phyloP scores from a whole-genome alignment of 768 basidiomycete genomes.

The Trametes punicea region DNA sequence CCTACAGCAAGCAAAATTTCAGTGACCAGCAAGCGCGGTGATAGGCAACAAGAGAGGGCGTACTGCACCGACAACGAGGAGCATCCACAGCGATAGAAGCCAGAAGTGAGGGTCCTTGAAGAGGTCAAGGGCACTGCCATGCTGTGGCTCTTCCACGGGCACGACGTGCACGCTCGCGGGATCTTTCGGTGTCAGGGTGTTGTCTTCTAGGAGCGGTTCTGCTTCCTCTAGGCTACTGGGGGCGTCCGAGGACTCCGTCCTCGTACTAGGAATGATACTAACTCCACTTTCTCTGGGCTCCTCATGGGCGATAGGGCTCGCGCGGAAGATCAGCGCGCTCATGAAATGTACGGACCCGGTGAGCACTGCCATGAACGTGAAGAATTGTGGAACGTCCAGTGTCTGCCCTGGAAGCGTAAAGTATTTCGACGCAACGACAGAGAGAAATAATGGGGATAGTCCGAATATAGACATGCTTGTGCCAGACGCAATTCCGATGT shows the following conservation, averaged over 20 bases:
- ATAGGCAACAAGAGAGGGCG: too few species aligned
- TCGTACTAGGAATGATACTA: neutral
- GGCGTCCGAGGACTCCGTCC: neutral
- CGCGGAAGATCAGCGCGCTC: conserved; percentile 39
- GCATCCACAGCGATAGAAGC: conserved; percentile 50
- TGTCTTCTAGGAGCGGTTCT: conserved; percentile 30
- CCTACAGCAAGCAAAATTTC: conserved; percentile 35
- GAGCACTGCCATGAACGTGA: conserved; percentile 54
- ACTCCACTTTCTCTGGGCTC: conserved; percentile 4
- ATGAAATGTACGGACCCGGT: conserved; percentile 51
- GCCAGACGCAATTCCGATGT: conserved; percentile 65
- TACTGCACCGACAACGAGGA: conserved; percentile 66
- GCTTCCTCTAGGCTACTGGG: conserved; percentile 9
- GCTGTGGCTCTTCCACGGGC: conserved; percentile 28
- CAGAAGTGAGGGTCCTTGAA: conserved; percentile 60
- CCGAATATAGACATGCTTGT: conserved; percentile 71
- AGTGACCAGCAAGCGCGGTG: neutral
- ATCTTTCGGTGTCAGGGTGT: conserved; percentile 14
- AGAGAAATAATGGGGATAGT: conserved; percentile 75
- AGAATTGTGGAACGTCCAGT: conserved; percentile 47
- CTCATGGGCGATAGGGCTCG: conserved; percentile 2
- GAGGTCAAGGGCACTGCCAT: conserved; percentile 40
- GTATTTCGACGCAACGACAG: conserved; percentile 56
- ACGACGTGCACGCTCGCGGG: conserved; percentile 22
- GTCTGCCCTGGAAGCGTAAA: conserved; percentile 50